Base-by-base conservation (phyloP, 2,329 filamentous ascomycete genomes). In the Xylariomycetidae sp. region DNA sequence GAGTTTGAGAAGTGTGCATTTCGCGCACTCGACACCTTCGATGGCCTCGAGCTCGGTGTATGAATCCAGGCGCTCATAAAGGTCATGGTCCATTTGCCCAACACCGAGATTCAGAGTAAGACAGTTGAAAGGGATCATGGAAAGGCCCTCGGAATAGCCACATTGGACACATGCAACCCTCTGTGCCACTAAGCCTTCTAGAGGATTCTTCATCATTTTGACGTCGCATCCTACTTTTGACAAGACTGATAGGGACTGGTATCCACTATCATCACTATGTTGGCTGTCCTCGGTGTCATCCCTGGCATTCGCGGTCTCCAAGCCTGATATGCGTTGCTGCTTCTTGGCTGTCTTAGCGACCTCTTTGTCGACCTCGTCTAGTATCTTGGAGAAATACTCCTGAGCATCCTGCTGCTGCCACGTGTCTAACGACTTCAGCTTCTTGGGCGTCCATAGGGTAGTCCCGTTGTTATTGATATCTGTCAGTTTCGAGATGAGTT, bases 341-440 rank as follows among this genome's bases (percentile, higher is more conserved):
- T 45, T 37, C 33, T 52, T 56, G 4, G 58, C 63, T 28, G 70
- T 70, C 45, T 70, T 73, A 14, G 68, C 64, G 25, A 87, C 69
- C 53, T 94, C 87, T 50, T 82, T 83, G 51, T 96, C 87, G 17
- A 95, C 69, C 48, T 89, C 82, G 46, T 90, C 88, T 30, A 96
- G 61, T 11, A 98, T 72, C 51, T 90, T 94, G 12, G 88, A 90
- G 51, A 86, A 96, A 58, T 97, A 98, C 59, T 98, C 92, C 56
- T 97, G 92, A 5, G 92, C 92, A 62, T 98, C 92, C 61, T 98
- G 92, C 56, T 97, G 92, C 48, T 94, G 85, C 77, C 85, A 94
- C 18, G 86, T 95, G 59, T 83, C 90, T 82, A 97, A 94, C 8
- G 82, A 89, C 61, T 95, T 95, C 28, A 96, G 66, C 34, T 83